Evolutionary conservation across 371 early-diverging fungal species (phyloP), one percentile per base, ranked within the genome.

Genomic region (Mucor piriformis): DNA sequence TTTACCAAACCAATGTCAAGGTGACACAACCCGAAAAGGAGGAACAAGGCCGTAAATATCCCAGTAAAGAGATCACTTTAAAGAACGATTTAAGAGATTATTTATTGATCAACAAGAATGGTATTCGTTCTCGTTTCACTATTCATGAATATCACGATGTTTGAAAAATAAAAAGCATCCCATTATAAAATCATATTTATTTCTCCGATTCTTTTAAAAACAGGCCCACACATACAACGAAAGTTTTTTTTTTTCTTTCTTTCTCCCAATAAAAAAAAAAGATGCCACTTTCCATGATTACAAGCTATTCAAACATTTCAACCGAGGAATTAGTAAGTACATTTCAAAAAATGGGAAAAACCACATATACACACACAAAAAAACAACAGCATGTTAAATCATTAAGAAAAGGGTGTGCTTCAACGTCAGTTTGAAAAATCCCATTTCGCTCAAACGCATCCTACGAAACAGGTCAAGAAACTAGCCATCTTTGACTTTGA

Each of bases 401-500:
- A 11, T 24, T 42, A 6, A 27, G 27, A 11, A 37, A 21, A 67
- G 67, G 59, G 42, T 1, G 42, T 67, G 0, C 50, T 67, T 5
- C 46, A 62, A 40, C 62, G 63, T 42, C 67, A 67, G 40, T 59
- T 54, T 35, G 42, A 50, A 47, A 44, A 54, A 12, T 61, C 67
- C 15, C 44, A 1, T 21, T 67, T 67, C 38, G 35, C 23, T 35
- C 16, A 20, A 55, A 23, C 15, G 0, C 12, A 35, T 13, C 20
- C 50, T 12, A 29, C 60, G 12, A 6, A 2, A 6, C 12, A 56
- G 24, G 72, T 73, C 0, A 70, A 59, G 7, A 61, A 57, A 12
- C 43, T 79, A 4, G 74, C 58, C 29, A 78, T 93, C 27, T 92
- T 91, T 70, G 95, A 95, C 59, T 94, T 95, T 81, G 95, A 95